Conservation (phyloP, 139 green algal species). For the Bryopsis sp. region DNA sequence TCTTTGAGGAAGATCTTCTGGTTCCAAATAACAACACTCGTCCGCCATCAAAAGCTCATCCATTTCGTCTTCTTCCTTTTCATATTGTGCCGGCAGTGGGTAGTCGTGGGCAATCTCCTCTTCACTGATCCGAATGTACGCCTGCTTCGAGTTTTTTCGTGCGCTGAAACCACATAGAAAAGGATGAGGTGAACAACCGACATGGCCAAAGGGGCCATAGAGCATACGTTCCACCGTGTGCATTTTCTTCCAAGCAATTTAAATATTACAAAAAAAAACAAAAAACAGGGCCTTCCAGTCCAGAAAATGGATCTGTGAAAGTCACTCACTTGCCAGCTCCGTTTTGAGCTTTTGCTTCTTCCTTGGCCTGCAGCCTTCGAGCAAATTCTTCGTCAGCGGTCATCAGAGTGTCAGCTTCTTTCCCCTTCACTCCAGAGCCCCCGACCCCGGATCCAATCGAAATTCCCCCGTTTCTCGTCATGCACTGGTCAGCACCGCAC, state of each 20-base stretch:
- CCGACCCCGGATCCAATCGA: background rate
- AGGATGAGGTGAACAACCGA: background rate
- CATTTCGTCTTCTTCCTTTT: constrained; percentile 68
- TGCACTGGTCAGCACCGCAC: background rate
- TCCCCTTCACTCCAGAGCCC: no score
- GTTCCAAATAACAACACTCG: constrained; percentile 59
- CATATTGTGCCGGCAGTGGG: constrained; percentile 72
- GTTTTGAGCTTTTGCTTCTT: constrained; percentile 38
- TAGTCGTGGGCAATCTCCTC: constrained; percentile 94
- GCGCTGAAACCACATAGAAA: constrained; percentile 17
- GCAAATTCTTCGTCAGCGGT: constrained; percentile 66
- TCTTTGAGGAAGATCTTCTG: constrained; percentile 63
- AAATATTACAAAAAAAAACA: no score
- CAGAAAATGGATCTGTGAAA: background rate
- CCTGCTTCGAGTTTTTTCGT: constrained; percentile 14
- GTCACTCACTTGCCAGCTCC: background rate
- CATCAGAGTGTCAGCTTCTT: constrained; percentile 24
- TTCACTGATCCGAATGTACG: constrained; percentile 84
- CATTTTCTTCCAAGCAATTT: background rate
- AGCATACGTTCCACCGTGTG: no score
- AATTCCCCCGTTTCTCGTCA: background rate
- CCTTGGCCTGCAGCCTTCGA: constrained; percentile 64
- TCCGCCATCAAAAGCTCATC: constrained; percentile 81
- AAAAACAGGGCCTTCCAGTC: no score
- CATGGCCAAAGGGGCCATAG: background rate